Evolutionary conservation across 768 basidiomycete species (phyloP), one percentile per base, ranked within the genome.

Genomic region (Mycena haematopus): DNA sequence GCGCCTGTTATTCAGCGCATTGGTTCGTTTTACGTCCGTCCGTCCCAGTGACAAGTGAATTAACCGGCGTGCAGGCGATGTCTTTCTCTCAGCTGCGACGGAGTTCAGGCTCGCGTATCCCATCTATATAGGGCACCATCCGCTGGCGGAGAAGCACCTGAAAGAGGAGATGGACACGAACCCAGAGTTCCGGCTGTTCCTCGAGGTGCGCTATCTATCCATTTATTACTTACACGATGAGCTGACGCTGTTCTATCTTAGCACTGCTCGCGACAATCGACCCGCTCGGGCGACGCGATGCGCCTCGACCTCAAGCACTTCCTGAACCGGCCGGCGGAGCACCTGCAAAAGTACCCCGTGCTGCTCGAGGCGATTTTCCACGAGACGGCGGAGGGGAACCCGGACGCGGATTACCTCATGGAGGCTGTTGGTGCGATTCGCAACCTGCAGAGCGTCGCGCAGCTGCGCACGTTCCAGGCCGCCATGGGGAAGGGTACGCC

Each of bases 61-160:
- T 53, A 49, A 49, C 24, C 25, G 17, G 42, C n/a, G 6, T 54
- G 90, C 96, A 33, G 96, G 96, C 0, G 95, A 96, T 70, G 85
- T 97, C 51, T 93, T 96, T 71, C 80, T 97, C 36, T 84, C 89
- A 24, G 90, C 91, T 13, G 95, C 95, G 1, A 85, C 91, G 8
- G 92, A 95, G 69, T 97, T 97, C 78, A 84, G 92, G 33, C 79
- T 88, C 33, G 88, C 90, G 2, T 99, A 99, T 72, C 92, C 94
- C 2, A 83, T 83, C 8, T 97, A 96, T 69, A 83, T 93, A 36
- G 93, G 92, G 0, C 88, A 92, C 73, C 82, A 94, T 46, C 94
- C 93, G 2, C 76, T 89, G 19, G 95, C 93, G 1, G 95, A 96
- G 76, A 92, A 91, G 76, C 78, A 90, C 63, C 76, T 98, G 71